Conservation (phyloP, 2,329 filamentous ascomycete species). For the Epichloe elymi region DNA sequence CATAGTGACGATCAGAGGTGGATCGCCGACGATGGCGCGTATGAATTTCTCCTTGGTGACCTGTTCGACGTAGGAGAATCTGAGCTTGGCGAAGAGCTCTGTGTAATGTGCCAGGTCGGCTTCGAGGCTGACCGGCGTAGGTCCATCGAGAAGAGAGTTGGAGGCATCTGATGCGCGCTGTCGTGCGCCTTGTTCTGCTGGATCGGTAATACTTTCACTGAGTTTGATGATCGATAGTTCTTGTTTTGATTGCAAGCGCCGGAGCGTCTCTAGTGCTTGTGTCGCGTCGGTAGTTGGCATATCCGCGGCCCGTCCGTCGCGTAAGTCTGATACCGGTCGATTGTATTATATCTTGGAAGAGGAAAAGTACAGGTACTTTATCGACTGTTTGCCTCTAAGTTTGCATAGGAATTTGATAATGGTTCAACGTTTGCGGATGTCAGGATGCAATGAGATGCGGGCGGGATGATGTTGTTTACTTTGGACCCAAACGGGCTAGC, state of each 20-base stretch:
- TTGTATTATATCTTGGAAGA: neutral
- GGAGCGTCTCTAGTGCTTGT: constrained; percentile 34
- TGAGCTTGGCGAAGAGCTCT: constrained; percentile 89
- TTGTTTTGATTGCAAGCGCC: constrained; percentile 40
- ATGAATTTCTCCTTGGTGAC: constrained; percentile 98
- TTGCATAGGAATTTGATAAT: neutral
- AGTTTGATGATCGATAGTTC: constrained; percentile 65
- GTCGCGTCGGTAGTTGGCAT: constrained; percentile 22
- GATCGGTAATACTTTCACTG: constrained; percentile 57
- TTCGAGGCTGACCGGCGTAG: constrained; percentile 63
- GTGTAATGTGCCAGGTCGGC: constrained; percentile 84
- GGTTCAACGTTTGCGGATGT: neutral
- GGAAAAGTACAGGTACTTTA: neutral
- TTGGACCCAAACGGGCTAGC: constrained; percentile 6
- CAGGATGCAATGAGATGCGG: neutral
- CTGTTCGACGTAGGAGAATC: constrained; percentile 96
- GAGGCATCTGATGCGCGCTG: constrained; percentile 63
- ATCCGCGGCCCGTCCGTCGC: neutral
- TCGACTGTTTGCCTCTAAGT: neutral
- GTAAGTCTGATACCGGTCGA: neutral
- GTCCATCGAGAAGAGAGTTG: constrained; percentile 47
- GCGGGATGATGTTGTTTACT: constrained; percentile 7
- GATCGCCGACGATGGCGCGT: constrained; percentile 79
- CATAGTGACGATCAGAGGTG: constrained; percentile 70
- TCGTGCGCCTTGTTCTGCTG: constrained; percentile 23